Evolutionary conservation across 305 asterid genomes (phyloP), one percentile per base, ranked within the genome.

Genomic region (Ilex paraguariensis): DNA sequence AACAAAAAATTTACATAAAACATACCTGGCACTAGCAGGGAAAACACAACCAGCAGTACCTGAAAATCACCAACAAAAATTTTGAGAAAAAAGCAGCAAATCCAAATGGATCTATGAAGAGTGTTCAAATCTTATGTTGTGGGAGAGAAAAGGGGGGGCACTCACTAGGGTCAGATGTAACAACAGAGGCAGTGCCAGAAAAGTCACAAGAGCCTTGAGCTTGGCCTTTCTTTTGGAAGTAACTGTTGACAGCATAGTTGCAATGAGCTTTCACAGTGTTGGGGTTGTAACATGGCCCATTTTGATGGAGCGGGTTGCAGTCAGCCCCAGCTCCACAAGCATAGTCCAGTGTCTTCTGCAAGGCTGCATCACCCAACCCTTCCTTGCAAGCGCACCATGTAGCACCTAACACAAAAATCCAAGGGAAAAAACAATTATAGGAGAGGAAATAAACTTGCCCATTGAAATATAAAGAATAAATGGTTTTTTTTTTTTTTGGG

Each of bases 321-420:
- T 87, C 91, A 21, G 91, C 95, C 42, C 95, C 93, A 6, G 81
- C 70, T 66, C 95, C 95, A 63, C 95, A 87, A 28, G 95, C 95
- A 60, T 81, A 87, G 80, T 87, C 95, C 59, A 87, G 75, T 3
- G 88, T 80, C 68, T 78, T 87, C 56, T 87, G 95, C 66, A 85
- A 55, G 1, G 6, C 65, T 17, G 72, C 36, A 0, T 81, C 86
- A 57, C 68, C 63, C 31, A 68, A 7, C 3, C 90, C 95, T 28
- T 75, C 84, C 70, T 80, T 87, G 86, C 95, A 87, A n/a, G 84
- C 64, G 68, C 95, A 87, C 88, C 88, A 87, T 15, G 87, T 70
- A 39, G 80, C 90, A 68, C 83, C 95, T 81, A 52, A 54, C 60
- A 45, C 28, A 62, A 56, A 6, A 14, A 11, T 30, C 10, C 11